Evolutionary conservation across 2,329 filamentous ascomycete genomes (phyloP), one percentile per base, ranked within the genome.

Genomic region (Diaporthe ampelina): DNA sequence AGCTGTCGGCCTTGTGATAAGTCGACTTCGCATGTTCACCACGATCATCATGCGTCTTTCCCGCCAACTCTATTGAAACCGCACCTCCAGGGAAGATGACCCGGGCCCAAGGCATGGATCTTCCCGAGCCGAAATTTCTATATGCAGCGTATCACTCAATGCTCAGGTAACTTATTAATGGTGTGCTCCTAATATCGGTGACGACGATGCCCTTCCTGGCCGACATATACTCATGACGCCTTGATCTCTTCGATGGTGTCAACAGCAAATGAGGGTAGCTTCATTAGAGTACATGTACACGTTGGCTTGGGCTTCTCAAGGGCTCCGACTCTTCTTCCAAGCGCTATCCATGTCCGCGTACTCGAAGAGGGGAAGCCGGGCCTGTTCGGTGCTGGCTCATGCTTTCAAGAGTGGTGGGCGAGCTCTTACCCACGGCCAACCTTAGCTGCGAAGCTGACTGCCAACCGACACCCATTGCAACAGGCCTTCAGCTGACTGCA

Each of bases 61-160:
- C 56, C 37, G n/a, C 45, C 13, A 15, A 24, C 63, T 21, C 13
- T 26, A 13, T 68, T 17, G 29, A 7, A 21, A 63, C 43, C 35
- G 56, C 56, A 45, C 43, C 61, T 48, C 70, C 59, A 24, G 43
- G 37, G 70, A 63, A 58, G 61, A 73, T 73, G 63, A 57, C 50
- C 70, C 63, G 45, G 63, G n/a, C 52, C 40, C 48, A 35, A 70
- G 61, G 40, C 70, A 69, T 73, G 48, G 73, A 75, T 75, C 63
- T 68, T 73, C 63, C 73, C 70, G 67, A 74, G 61, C 70, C 70
- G 56, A 59, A 43, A 37, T n/a, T 45, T 11, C 35, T 70, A 24
- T 37, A 40, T 29, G 32, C 54, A 35, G 50, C 61, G 48, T 63
- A 57, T 57, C 63, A 75, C 58, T 73, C 52, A 54, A 9, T 67